Evolutionary conservation across 139 green algal species (phyloP), one percentile per base, ranked within the genome.

Genomic region (Coccomyxa sp.): DNA sequence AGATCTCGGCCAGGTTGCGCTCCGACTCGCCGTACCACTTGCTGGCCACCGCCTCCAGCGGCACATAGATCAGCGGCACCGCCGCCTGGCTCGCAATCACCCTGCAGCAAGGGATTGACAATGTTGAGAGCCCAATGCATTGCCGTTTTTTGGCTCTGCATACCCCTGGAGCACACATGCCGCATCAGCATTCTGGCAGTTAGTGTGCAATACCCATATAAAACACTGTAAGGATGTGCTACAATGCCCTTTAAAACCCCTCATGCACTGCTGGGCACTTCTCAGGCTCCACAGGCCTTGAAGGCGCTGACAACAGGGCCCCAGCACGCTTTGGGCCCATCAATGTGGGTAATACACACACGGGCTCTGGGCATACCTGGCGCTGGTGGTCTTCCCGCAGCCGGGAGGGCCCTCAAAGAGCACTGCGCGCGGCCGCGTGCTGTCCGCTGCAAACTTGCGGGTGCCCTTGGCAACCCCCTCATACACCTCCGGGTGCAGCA

Each of bases 1-100:
- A 92, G 36, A 89, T 79, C 34, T 90, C 81, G 12, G 91, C 78
- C 80, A 96, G 90, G 68, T 83, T 79, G 24, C 83, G 81, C 81
- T 96, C 92, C 58, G 74, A 84, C 81, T 96, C 89, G 27, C 94
- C 94, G 76, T 98, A 98, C 84, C 89, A 97, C 87, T 96, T 97
- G 70, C 68, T 87, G 29, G 83, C 82, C 0, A 97, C 75, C 0
- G 84, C 81, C 84, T 98, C 95, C 22, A 98, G 83, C 9, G 95
- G 95, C 16, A 98, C 86, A 78, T 98, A 98, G 74, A 98, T 90
- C 41, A 98, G 83, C 2, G 92, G 90, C 41, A 97, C 90, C 0
- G 84, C 81, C 7, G 92, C 91, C 77, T 91, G 84, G 9, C 54
- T 77, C 6, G 82, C 86, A 38, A 84, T 80, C 27, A 84, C 80